Conservation (phyloP, 192 early-diverging fungal species). For the Backusella liffmaniae region DNA sequence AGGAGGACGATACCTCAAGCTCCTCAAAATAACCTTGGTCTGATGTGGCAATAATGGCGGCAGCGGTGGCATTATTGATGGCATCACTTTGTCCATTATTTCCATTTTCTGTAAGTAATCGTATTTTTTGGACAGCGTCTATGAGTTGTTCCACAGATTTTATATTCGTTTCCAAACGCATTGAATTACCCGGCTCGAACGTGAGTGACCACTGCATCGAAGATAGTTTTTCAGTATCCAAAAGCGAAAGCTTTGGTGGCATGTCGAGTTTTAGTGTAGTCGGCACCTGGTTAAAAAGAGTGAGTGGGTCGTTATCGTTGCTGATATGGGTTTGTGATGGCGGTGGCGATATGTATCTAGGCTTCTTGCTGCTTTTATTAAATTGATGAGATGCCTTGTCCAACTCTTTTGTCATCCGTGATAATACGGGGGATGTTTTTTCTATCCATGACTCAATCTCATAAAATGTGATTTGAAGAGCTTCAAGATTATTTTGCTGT, state of each 20-base stretch:
- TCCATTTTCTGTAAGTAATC: conserved; percentile 8
- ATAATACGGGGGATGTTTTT: conserved; percentile 32
- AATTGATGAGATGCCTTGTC: conserved; percentile 35
- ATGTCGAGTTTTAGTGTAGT: neutral
- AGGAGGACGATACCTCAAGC: neutral
- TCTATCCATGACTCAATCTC: conserved; percentile 43
- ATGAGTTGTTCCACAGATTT: conserved; percentile 38
- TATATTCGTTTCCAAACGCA: conserved; percentile 39
- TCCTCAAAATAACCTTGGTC: neutral
- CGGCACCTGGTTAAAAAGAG: neutral
- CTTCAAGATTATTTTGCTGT: conserved; percentile 36
- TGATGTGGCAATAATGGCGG: neutral
- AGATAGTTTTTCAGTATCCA: neutral
- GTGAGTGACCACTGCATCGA: conserved; percentile 31
- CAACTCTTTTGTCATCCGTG: conserved; percentile 37
- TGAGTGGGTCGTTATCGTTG: neutral
- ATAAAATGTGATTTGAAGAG: conserved; percentile 41
- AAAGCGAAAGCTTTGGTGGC: neutral
- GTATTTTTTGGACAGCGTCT: conserved; percentile 37
- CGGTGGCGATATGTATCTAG: neutral
- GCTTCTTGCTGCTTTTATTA: conserved; percentile 21
- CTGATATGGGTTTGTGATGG: neutral
- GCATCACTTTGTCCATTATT: neutral
- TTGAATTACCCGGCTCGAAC: conserved; percentile 25
- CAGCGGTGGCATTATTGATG: neutral